Conservation (phyloP, 176 grass and related monocot genomes). For the Tillandsia leiboldiana region DNA sequence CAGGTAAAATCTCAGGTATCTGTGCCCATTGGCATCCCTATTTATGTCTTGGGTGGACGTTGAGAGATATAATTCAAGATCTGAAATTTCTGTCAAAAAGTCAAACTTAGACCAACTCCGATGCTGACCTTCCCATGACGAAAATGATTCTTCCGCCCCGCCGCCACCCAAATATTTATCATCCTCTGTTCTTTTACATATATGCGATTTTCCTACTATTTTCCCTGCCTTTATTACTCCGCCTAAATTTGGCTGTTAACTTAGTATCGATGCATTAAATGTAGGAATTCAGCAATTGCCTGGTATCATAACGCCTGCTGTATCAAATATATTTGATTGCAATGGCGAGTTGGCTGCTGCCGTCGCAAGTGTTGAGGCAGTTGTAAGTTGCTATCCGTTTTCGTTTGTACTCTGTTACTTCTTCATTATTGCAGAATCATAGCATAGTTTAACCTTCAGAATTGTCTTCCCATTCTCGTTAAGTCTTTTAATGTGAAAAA, state of each 20-base stretch:
- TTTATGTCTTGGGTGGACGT: too few relatives aligned
- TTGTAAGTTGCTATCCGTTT: slow-evolving; percentile 56
- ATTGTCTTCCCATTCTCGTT: background rate
- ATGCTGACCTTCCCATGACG: background rate
- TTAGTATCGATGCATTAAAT: slow-evolving; percentile 7
- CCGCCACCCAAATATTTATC: background rate
- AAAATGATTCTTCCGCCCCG: background rate
- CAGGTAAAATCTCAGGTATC: too few relatives aligned
- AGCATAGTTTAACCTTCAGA: background rate
- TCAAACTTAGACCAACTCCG: too few relatives aligned
- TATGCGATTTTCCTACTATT: background rate
- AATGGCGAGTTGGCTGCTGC: slow-evolving; percentile 58
- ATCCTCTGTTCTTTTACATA: background rate
- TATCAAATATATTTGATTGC: slow-evolving; percentile 74
- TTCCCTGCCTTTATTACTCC: background rate
- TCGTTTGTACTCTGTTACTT: background rate
- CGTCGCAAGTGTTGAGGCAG: slow-evolving; percentile 73
- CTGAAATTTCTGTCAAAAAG: too few relatives aligned
- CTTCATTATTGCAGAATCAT: background rate
- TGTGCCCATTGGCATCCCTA: too few relatives aligned
- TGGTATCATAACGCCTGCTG: slow-evolving; percentile 65
- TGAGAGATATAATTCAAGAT: too few relatives aligned
- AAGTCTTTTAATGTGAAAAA: slow-evolving; percentile 3
- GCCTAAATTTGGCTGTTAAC: background rate
- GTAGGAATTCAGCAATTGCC: slow-evolving; percentile 60